Percentiles rank a stretch among this genome's conserved stretches.
Conservation (phyloP, 768 basidiomycete genomes). For the Fomitopsis pulvina region DNA sequence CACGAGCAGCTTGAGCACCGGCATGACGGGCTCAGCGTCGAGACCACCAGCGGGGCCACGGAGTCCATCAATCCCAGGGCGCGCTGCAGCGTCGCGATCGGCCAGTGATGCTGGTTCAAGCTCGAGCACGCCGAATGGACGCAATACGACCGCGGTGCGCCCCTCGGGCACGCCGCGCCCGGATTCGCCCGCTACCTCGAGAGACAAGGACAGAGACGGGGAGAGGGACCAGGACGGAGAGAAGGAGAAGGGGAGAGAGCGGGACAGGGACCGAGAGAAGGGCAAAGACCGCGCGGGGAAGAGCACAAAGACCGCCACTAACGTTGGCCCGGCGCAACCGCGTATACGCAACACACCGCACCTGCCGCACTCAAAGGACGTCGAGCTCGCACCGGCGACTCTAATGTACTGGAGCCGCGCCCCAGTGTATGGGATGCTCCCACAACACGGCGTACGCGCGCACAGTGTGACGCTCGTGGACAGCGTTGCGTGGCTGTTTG, state of each 20-base stretch:
- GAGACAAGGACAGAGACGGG: slow-evolving; percentile 7
- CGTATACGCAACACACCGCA: slow-evolving; percentile 46
- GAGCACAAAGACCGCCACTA: slow-evolving; percentile 5
- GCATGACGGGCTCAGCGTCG: slow-evolving; percentile 19
- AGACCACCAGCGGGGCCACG: slow-evolving; percentile 14
- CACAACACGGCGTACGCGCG: slow-evolving; percentile 66
- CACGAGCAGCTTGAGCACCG: slow-evolving; percentile 24
- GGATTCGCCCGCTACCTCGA: slow-evolving; percentile 10
- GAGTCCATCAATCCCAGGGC: slow-evolving; percentile 9
- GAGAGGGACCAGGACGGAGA: slow-evolving; percentile 9
- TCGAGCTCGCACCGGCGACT: slow-evolving; percentile 57
- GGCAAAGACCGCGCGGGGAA: slow-evolving; percentile 9
- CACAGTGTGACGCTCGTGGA: slow-evolving; percentile 84
- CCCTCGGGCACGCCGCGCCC: slow-evolving; percentile 8
- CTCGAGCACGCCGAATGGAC: not conserved
- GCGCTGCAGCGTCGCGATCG: slow-evolving; percentile 7
- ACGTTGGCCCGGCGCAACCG: slow-evolving; percentile 19
- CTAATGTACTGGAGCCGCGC: slow-evolving; percentile 84
- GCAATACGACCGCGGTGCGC: slow-evolving; percentile 4
- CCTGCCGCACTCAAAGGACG: slow-evolving; percentile 55
- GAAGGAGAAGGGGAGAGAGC: slow-evolving; percentile 9
- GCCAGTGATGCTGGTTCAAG: slow-evolving; percentile 11
- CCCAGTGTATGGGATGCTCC: slow-evolving; percentile 66
- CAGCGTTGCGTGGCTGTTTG: slow-evolving; percentile 78
- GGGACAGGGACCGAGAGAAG: slow-evolving; percentile 7